Base-by-base conservation (phyloP, 352 stramenopile species). In the Pythium diclinum region DNA sequence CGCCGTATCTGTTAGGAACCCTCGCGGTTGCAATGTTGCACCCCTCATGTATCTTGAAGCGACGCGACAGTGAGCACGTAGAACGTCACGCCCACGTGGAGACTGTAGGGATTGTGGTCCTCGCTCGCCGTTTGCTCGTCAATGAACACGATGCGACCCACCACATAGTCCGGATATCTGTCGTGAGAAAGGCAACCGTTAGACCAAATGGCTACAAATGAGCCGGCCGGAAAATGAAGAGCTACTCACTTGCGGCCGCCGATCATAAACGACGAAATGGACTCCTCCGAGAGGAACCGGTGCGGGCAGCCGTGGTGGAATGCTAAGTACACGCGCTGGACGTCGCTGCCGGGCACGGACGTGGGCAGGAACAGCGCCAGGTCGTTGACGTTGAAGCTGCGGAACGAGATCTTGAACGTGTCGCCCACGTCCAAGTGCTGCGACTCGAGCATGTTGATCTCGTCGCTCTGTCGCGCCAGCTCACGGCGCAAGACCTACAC, bases 371-470 rank as follows among this genome's bases (percentile, higher is more conserved):
- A 95, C 3, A 95, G 70, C 46, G 87, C 87, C 56, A 95, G 40
- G 51, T 95, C 87, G 65, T 92, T 90, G 51, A 88, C 81, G 38
- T 75, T 76, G 63, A 95, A 95, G 59, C 79, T 87, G 11, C 81
- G 84, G 63, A 94, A 95, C 14, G 87, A 93, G 47, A 95, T 95
- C 69, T 94, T 95, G 59, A 89, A 92, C 51, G 75, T 88, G 60
- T 88, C 76, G 63, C 67, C 72, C 44, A 74, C 53, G 49, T 83
- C 74, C 44, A 74, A 36, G 23, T 88, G 77, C 62, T 88, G 80
- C 13, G 82, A 81, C 59, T 79, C 75, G 47, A 87, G 73, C 42
- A 88, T 66, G 52, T 73, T 81, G 65, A 90, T 76, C 60, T 88
- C 81, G 21, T 87, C 79, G 40, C 72, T 78, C 53, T 73, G 81